Conservation (phyloP, 139 green algal species). For the Nannochloris sp. region DNA sequence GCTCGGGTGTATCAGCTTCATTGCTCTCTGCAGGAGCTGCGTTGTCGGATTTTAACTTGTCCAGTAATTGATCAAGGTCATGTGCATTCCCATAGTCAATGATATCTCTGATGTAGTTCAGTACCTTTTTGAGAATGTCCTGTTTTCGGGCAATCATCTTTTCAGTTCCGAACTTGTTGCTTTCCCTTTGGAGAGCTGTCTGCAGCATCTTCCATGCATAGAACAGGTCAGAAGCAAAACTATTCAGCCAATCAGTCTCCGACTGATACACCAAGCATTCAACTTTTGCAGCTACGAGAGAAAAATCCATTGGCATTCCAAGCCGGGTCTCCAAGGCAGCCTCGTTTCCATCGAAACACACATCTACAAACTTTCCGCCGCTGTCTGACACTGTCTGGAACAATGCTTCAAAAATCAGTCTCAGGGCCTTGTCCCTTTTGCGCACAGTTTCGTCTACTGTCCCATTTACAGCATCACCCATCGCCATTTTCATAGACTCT, state of each 20-base stretch:
- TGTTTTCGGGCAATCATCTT: conserved; percentile 9
- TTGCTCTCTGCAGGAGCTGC: background rate
- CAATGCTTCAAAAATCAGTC: background rate
- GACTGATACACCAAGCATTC: conserved; percentile 28
- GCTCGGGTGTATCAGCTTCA: conserved; percentile 2
- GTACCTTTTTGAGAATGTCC: background rate
- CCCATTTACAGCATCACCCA: background rate
- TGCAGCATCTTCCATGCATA: conserved; percentile 35
- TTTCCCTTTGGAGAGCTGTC: conserved; percentile 19
- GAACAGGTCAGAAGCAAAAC: conserved; percentile 41
- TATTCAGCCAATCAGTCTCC: conserved; percentile 21
- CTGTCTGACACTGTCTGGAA: background rate
- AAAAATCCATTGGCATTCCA: conserved; percentile 26
- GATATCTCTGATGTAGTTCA: too few species aligned
- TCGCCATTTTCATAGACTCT: background rate
- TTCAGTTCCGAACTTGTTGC: conserved; percentile 17
- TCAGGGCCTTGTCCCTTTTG: background rate
- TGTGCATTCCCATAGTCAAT: too few species aligned
- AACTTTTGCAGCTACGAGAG: conserved; percentile 14
- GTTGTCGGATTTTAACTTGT: background rate
- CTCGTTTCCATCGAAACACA: conserved; percentile 24
- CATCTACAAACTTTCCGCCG: conserved; percentile 4
- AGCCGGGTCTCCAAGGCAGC: conserved; percentile 24
- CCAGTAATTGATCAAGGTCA: too few species aligned
- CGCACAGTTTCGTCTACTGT: background rate